Evolutionary conservation across 1,284 basidiomycete species (phyloP).

Genomic region (Moniliella sp.): DNA sequence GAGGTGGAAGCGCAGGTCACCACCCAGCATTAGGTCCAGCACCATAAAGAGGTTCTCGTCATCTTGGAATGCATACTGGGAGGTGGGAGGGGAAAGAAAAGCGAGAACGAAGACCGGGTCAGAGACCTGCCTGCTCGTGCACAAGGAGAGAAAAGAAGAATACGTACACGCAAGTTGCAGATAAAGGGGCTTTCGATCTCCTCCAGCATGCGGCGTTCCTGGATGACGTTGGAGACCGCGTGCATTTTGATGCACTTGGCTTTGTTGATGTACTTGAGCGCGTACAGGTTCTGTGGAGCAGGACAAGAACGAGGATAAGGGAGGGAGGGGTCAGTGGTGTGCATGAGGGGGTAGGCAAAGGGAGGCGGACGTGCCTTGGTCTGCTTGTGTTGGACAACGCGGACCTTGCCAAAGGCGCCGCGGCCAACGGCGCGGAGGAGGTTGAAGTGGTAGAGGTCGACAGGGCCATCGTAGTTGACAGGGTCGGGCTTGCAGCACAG

Average conservation of each 20-base stretch:
- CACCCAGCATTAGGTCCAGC: conserved; percentile 82
- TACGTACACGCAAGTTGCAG: conserved; percentile 60
- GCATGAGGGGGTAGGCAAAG: no score
- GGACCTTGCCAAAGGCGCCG: conserved; percentile 94
- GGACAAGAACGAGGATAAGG: no score
- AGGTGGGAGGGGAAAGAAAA: no score
- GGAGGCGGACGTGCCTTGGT: no score
- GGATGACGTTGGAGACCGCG: conserved; percentile 84
- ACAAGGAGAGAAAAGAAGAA: no score
- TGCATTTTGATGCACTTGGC: conserved; percentile 87
- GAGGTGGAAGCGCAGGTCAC: conserved; percentile 76
- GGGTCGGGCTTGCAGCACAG: conserved; percentile 62
- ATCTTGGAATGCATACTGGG: conserved; percentile 77
- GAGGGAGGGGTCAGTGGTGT: no score
- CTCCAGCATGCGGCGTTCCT: conserved; percentile 45
- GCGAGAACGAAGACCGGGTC: no score
- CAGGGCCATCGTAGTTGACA: conserved; percentile 89
- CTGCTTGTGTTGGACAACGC: conserved; percentile 94
- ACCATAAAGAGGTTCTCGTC: conserved; percentile 96
- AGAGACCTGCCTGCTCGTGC: no score
- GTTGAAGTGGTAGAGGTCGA: conserved; percentile 89
- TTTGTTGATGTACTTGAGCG: conserved; percentile 98
- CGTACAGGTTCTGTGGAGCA: conserved; percentile 43
- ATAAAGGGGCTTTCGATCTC: conserved; percentile 84
- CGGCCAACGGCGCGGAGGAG: conserved; percentile 83